Percentiles rank a stretch among this genome's conserved stretches.
phyloP scores from a whole-genome alignment of 257 asterid genomes.

The Solanum etuberosum region DNA sequence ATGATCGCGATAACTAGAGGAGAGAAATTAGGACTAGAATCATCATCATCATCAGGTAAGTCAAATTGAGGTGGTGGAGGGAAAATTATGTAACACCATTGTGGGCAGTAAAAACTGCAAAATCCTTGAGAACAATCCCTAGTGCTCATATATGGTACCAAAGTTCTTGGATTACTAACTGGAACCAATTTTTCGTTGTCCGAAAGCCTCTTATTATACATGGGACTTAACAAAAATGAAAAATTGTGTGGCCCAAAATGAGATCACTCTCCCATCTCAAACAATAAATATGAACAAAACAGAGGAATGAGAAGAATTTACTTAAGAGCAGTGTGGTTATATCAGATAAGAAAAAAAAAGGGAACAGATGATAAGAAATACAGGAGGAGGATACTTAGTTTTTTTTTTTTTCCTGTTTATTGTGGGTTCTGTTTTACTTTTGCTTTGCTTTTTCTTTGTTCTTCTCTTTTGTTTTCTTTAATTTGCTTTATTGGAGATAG shows the following conservation, averaged over 20 bases:
- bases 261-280: not conserved
- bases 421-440: not conserved
- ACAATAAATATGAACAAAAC: not conserved
- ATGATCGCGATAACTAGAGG: conserved; percentile 36
- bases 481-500: conserved; percentile 22
- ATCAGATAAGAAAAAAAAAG: not conserved
- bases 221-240: not conserved
- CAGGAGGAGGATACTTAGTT: not conserved
- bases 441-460: not conserved
- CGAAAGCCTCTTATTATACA: not conserved
- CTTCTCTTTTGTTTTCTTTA: conserved; percentile 1
- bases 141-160: conserved; percentile 33
- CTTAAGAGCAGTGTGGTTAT: not conserved
- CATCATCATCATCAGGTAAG: conserved; percentile 11
- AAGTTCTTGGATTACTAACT: conserved; percentile 14
- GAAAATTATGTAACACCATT: conserved; percentile 43
- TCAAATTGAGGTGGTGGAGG: conserved; percentile 41
- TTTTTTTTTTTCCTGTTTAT: not conserved
- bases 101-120: conserved; percentile 43
- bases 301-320: not conserved
- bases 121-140: conserved; percentile 47
- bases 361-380: not conserved
- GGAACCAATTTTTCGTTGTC: conserved; percentile 4
- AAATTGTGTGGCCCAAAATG: not conserved
- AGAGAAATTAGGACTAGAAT: conserved; percentile 20